These are phyloP conservation scores for Durusdinium trenchii DNA, from an alignment of 73 alveolate genomes.

Conservation along the genomic window DNA sequence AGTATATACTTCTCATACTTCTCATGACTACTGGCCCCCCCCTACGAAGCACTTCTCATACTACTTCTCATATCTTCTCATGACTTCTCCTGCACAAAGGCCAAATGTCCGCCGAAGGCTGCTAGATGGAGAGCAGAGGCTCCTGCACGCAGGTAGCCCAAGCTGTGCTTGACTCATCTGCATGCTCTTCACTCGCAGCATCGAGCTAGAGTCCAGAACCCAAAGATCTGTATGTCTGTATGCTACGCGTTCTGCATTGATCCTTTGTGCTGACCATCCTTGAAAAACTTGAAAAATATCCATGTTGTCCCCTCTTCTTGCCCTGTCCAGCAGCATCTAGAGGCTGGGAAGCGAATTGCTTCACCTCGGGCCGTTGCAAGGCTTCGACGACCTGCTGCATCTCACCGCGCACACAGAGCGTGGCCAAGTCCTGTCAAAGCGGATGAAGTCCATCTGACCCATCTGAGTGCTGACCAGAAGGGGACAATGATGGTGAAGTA, in stretches of 20 bases:
- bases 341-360: constrained; percentile 21
- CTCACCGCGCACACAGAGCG: constrained; percentile 43
- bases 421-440: constrained; percentile 35
- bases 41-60: too few species aligned
- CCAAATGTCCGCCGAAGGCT: constrained; percentile 55
- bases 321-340: constrained; percentile 52
- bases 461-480: too few species aligned
- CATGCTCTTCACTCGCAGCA: too few species aligned
- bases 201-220: too few species aligned
- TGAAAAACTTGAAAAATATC: background rate
- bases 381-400: constrained; percentile 34
- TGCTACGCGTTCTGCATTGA: background rate
- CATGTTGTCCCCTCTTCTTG: background rate
- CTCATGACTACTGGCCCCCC: too few species aligned
- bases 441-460: too few species aligned
- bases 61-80: too few species aligned
- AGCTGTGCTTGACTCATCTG: too few species aligned
- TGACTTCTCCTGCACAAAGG: constrained; percentile 42
- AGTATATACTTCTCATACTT: too few species aligned
- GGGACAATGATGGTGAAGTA: too few species aligned
- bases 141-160: background rate
- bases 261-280: background rate
- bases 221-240: background rate
- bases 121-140: constrained; percentile 47
- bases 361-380: background rate